A percentile compares a stretch with the other conserved stretches of the same genome.
phyloP scores from a whole-genome alignment of 257 asterid genomes.

The Primulina huaijiensis region DNA sequence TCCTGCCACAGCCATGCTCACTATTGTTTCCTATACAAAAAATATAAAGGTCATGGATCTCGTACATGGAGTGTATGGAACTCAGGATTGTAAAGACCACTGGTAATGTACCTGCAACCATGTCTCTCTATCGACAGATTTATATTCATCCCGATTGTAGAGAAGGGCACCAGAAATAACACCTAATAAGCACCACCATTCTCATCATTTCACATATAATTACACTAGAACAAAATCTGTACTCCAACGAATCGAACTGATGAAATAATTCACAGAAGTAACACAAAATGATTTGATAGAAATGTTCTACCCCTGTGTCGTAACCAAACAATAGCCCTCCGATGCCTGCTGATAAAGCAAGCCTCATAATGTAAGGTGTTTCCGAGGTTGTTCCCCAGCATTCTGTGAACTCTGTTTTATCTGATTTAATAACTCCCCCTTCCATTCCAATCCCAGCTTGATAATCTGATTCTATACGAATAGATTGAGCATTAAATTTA shows the following conservation, averaged over 20 bases:
- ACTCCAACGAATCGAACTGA: neutral
- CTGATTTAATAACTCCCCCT: conserved; percentile 33
- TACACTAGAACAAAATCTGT: neutral
- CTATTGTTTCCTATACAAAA: conserved; percentile 60
- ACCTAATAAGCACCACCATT: conserved; percentile 37
- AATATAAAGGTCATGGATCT: neutral
- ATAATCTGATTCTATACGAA: neutral
- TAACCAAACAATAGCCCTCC: conserved; percentile 42
- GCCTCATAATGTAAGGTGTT: conserved; percentile 39
- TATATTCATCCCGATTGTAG: conserved; percentile 60
- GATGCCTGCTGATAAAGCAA: conserved; percentile 42
- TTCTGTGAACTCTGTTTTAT: conserved; percentile 34
- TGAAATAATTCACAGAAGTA: neutral
- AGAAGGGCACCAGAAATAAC: conserved; percentile 90
- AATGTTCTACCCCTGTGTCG: neutral
- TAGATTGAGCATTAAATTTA: too few relatives aligned
- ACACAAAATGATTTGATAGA: neutral
- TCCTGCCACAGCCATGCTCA: conserved; percentile 82
- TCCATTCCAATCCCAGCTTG: conserved; percentile 15
- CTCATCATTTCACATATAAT: conserved; percentile 1
- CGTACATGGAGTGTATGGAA: neutral
- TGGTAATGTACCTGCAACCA: neutral
- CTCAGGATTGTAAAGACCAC: neutral
- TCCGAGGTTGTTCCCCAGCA: conserved; percentile 37
- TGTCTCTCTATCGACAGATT: conserved; percentile 31